Base-by-base conservation (phyloP, 2,329 filamentous ascomycete species). In the Monosporascus sp. region DNA sequence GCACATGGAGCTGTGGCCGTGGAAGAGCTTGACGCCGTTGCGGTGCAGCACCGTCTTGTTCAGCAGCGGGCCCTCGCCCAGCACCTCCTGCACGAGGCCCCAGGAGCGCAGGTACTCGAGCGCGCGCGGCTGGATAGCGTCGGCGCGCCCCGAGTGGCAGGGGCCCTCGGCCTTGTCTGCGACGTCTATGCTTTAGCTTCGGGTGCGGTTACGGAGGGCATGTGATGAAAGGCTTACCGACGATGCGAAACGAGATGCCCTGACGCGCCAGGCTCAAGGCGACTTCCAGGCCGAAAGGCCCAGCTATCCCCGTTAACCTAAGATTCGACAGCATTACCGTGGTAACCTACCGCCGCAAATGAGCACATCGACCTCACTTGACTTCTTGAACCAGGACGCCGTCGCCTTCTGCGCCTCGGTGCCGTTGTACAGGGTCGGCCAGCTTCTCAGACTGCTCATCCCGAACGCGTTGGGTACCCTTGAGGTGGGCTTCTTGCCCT, bases 231-330 rank as follows among this genome's bases (percentile, higher is more conserved):
- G 20, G 53, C 56, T 52, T 59, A 65, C 62, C 69, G 44, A 71
- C 60, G n/a, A 71, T 69, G 3, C 68, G 64, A 49, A 69, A 70
- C 5, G 64, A 61, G 14, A 71, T 58, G 2, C 68, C 68, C 48
- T 69, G 66, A 46, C 68, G 56, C 17, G 62, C 63, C 3, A 71
- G 59, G 52, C 61, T 64, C 20, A 66, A 34, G 7, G 69, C 68
- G 5, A 67, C 53, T 54, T 62, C 62, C 3, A 71, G 49, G 17
- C 69, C 69, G 48, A 57, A 63, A 1, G 69, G 69, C 2, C 69
- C 69, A 51, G 69, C 69, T 69, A 27, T 19, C 3, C 24, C 9
- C n/a, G 22, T 36, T 44, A 9, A 9, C 26, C 22, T 43, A n/a
- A 31, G 19, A 16, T 17, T 31, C 3, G 16, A 34, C 24, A 16